A percentile compares a stretch with the other conserved stretches of the same genome.
These are phyloP conservation scores for Macadamia integrifolia DNA, from an alignment of 164 flowering plant species.

Conservation along the genomic window DNA sequence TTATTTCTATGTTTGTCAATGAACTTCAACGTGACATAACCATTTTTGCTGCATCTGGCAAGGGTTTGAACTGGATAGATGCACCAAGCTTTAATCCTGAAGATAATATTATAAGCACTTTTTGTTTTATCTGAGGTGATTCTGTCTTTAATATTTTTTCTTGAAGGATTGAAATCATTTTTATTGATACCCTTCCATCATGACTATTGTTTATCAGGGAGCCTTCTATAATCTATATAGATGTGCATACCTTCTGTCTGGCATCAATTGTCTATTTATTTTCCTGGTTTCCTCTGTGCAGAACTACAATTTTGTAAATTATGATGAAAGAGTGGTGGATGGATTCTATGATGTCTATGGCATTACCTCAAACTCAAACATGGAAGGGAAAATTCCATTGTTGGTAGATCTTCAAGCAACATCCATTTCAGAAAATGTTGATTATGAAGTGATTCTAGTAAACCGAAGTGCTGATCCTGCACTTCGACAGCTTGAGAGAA, in stretches of 20 bases:
- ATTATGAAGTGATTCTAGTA: constrained; percentile 83
- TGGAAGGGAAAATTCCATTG: constrained; percentile 68
- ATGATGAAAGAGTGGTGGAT: constrained; percentile 79
- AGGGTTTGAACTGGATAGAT: too few species aligned
- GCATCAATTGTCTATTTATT: not conserved
- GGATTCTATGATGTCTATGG: constrained; percentile 97
- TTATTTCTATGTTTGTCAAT: too few species aligned
- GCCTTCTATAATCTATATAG: not conserved
- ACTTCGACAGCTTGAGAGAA: constrained; percentile 69
- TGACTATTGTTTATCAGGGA: too few species aligned
- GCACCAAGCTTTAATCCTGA: too few species aligned
- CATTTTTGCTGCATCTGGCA: too few species aligned
- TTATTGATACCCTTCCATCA: too few species aligned
- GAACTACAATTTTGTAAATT: constrained; percentile 80
- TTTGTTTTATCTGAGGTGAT: too few species aligned
- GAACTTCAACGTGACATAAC: too few species aligned
- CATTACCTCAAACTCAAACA: constrained; percentile 35
- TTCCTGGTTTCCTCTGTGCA: constrained; percentile 33
- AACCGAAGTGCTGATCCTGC: constrained; percentile 60
- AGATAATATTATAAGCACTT: too few species aligned
- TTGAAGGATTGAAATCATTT: too few species aligned
- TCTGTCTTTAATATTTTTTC: too few species aligned
- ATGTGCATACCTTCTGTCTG: not conserved
- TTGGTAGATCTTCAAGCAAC: constrained; percentile 71
- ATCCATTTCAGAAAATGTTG: constrained; percentile 46